Base-by-base conservation (phyloP, 1,284 basidiomycete genomes). In the Trichosporon asahii region DNA sequence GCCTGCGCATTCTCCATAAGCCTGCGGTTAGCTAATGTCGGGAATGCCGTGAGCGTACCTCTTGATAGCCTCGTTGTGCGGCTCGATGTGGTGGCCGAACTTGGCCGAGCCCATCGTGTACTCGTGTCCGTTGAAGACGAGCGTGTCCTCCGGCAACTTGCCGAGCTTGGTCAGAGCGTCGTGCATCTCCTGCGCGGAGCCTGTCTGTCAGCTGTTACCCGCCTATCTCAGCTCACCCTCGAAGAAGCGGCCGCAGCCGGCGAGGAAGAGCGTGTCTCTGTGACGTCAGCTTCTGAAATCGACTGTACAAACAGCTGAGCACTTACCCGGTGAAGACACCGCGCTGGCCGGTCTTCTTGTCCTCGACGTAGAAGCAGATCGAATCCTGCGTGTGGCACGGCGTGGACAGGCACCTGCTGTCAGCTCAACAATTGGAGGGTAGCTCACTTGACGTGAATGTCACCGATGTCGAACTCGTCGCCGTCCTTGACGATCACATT, bases 321-420 rank as follows among this genome's bases (percentile, higher is more conserved):
- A 73, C 84, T 70, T 35, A 87, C 86, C 95, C 94, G 0, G 96
- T 98, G 83, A 99, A 97, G 25, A 98, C 93, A 15, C 87, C 91
- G 35, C 84, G 82, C 76, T 86, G 78, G 55, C 90, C 89, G 0
- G 89, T 88, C 74, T 88, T 88, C 44, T 85, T 74, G 84, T 87
- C 86, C 49, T 91, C 91, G 68, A 91, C 87, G 81, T 91, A 88
- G 85, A 90, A 98, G 84, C 93, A 96, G 78, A 96, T 95, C 55
- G 94, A 96, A 83, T 98, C 96, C 80, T 94, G 93, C 1, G 96
- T 98, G 82, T 98, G 96, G 83, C 95, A 97, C 0, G 95, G 96
- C 0, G 95, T 99, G 14, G 92, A 90, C 21, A 95, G 84, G 82
- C 91, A 92, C 80, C 92, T 93, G 64, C 53, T 29, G 61, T 67